These are phyloP conservation scores for Colletotrichum acutatum DNA, from an alignment of 2,329 filamentous ascomycete species.

Conservation along the genomic window DNA sequence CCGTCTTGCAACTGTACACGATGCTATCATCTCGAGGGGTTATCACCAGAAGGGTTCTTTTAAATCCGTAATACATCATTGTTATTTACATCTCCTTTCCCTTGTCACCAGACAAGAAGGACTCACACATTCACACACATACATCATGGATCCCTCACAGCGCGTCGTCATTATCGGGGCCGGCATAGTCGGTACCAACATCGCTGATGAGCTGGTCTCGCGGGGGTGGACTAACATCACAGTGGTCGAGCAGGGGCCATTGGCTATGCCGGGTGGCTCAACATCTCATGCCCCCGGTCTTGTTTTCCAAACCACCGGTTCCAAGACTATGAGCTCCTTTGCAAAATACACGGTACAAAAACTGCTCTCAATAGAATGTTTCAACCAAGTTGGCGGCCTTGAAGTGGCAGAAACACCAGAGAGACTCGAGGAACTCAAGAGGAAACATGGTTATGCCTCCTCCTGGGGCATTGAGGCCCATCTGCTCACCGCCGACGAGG, in stretches of 20 bases:
- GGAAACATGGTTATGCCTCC: slow-evolving; percentile 68
- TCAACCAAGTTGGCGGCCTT: slow-evolving; percentile 72
- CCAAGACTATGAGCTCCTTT: slow-evolving; percentile 67
- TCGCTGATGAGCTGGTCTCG: slow-evolving; percentile 71
- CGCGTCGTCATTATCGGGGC: slow-evolving; percentile 71
- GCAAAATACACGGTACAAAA: slow-evolving; percentile 73
- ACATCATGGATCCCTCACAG: slow-evolving; percentile 47
- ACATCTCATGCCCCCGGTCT: slow-evolving; percentile 74
- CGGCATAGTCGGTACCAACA: slow-evolving; percentile 72
- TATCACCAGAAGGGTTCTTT: neutral
- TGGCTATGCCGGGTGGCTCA: slow-evolving; percentile 72
- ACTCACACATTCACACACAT: neutral
- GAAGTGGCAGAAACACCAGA: slow-evolving; percentile 71
- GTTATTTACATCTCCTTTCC: neutral
- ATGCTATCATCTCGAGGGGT: neutral
- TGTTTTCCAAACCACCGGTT: slow-evolving; percentile 71
- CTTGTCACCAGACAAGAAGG: neutral
- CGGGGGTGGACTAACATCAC: slow-evolving; percentile 73
- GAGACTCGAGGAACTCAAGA: slow-evolving; percentile 69
- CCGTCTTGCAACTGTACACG: neutral
- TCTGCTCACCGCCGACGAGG: slow-evolving; percentile 63
- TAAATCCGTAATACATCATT: neutral
- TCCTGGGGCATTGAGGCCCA: slow-evolving; percentile 70
- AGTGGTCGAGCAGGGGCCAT: slow-evolving; percentile 71
- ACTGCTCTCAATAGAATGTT: slow-evolving; percentile 66